phyloP scores from a whole-genome alignment of 179 eudicot species.

The Nepenthes alata region DNA sequence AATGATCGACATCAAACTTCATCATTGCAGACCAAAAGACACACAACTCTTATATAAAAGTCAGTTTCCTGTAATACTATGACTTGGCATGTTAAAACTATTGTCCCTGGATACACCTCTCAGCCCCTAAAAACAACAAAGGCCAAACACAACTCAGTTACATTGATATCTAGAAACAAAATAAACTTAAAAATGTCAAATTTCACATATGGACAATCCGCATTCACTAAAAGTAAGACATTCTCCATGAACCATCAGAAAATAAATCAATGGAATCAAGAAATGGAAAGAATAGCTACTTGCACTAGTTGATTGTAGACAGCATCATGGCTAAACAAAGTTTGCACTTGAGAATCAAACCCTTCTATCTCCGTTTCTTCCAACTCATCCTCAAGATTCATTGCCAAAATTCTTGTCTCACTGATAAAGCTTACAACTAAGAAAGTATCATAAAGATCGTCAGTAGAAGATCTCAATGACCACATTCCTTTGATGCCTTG shows the following conservation, averaged over 20 bases:
- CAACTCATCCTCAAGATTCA: constrained; percentile 92
- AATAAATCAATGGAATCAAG: background rate
- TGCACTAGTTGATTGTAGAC: constrained; percentile 82
- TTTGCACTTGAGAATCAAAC: constrained; percentile 77
- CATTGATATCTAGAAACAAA: no score
- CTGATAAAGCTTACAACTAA: constrained; percentile 92
- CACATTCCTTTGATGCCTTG: constrained; percentile 99
- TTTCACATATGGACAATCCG: no score
- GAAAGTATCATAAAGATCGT: constrained; percentile 87
- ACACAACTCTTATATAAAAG: no score
- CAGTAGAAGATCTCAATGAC: constrained; percentile 79
- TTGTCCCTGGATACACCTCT: no score
- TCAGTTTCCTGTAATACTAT: no score
- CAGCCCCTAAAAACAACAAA: no score
- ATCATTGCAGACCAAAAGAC: no score
- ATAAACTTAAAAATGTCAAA: no score
- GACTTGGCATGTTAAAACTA: no score
- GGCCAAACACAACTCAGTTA: no score
- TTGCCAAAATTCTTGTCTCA: constrained; percentile 91
- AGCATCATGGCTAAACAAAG: constrained; percentile 94
- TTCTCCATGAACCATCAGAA: background rate
- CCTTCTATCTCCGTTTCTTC: constrained; percentile 99
- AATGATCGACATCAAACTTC: no score
- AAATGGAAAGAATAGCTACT: constrained; percentile 27
- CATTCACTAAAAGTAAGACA: background rate